Evolutionary conservation across 306 rosid genomes (phyloP).

Genomic region (Gynostemma pentaphyllum): DNA sequence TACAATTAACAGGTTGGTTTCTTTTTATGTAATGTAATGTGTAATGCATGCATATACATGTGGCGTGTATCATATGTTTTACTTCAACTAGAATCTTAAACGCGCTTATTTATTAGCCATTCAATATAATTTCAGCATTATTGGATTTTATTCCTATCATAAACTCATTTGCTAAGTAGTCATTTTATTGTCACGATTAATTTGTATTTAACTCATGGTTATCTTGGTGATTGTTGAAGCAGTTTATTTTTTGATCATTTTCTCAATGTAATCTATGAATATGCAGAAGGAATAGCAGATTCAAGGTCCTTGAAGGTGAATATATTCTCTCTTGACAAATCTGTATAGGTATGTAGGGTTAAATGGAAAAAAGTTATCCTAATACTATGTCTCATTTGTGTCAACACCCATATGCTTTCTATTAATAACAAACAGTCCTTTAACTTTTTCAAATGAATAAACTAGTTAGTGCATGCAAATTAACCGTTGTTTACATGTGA

Average conservation of each 20-base stretch:
- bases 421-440: neutral
- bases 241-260: slow-evolving; percentile 88
- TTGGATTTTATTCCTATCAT: neutral
- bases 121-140: neutral
- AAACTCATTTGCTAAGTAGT: neutral
- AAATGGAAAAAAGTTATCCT: neutral
- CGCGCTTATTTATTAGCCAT: neutral
- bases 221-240: slow-evolving; percentile 31
- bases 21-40: neutral
- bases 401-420: neutral
- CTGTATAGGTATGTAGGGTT: neutral
- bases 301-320: slow-evolving; percentile 34
- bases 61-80: neutral
- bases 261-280: slow-evolving; percentile 30
- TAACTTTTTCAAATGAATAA: neutral
- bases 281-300: slow-evolving; percentile 32
- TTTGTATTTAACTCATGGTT: slow-evolving; percentile 17
- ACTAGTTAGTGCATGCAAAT: no score
- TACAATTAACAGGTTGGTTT: slow-evolving; percentile 61
- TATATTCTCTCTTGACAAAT: neutral
- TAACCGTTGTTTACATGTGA: neutral
- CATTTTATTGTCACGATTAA: neutral
- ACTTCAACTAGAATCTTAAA: neutral
- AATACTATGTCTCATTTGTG: neutral
- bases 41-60: neutral